Base-by-base conservation (phyloP, 2,329 filamentous ascomycete genomes). In the Phyllachora maydis region DNA sequence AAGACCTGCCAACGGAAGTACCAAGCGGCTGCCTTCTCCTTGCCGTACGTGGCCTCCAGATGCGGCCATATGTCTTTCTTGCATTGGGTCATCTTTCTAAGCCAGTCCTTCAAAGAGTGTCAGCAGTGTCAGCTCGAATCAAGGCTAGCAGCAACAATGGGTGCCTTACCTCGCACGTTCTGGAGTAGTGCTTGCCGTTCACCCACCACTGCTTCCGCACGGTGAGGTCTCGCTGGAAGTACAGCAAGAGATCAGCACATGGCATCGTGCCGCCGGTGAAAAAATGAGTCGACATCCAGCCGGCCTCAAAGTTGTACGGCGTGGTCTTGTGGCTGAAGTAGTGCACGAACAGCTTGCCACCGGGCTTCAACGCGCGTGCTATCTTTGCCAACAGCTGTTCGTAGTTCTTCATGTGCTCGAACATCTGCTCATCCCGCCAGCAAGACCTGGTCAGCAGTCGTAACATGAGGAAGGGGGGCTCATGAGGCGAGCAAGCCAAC, bases 401-500 rank as follows among this genome's bases (percentile, higher is more conserved):
- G 43, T 77, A 76, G 42, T 77, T 77, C 42, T 77, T 77, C 70
- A 77, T 76, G 43, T 77, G 72, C 41, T 77, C 71, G 37, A 78
- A 76, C 8, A 77, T 53, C 55, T 75, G 18, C 15, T n/a, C 11
- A 23, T 15, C 17, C n/a, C n/a, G n/a, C n/a, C n/a, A n/a, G n/a
- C n/a, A n/a, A n/a, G n/a, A n/a, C n/a, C n/a, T n/a, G 11, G 8
- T 15, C 14, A 16, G 21, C 12, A 11, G 21, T 7, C 16, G 4
- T 6, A 11, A 4, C 11, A 9, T 8, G 4, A 10, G 8, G 10
- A 22, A 23, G 10, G 15, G 13, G 11, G 11, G 10, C 16, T 18
- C n/a, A n/a, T 18, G n/a, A 18, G 4, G 16, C 6, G 19, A n/a
- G 20, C 8, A 10, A 18, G 13, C 13, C 14, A 4, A 6, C 6